Conservation (phyloP, 1,284 basidiomycete species). For the Ceratobasidium sp. region DNA sequence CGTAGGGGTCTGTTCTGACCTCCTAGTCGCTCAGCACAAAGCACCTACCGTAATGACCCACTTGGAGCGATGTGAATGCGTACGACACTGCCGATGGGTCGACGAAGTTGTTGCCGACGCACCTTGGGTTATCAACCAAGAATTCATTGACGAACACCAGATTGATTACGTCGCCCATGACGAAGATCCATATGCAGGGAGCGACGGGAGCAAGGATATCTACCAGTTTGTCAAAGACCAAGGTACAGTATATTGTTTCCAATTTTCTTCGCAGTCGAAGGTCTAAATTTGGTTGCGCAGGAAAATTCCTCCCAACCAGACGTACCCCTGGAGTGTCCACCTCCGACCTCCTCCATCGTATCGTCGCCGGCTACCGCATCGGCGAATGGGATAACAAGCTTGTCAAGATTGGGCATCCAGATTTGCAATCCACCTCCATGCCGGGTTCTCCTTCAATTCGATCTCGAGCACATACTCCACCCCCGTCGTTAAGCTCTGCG, state of each 20-base stretch:
- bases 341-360: conserved; percentile 79
- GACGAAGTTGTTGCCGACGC: conserved; percentile 95
- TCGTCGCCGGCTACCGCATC: conserved; percentile 81
- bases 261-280: not conserved
- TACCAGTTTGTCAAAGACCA: conserved; percentile 83
- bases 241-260: conserved; percentile 58
- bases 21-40: conserved; percentile 78
- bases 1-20: conserved; percentile 88
- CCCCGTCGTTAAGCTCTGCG: conserved; percentile 1
- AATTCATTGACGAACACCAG: conserved; percentile 80
- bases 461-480: conserved; percentile 21
- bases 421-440: conserved; percentile 59
- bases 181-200: conserved; percentile 78
- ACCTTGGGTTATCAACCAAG: conserved; percentile 89
- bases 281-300: conserved; percentile 52
- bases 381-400: conserved; percentile 91
- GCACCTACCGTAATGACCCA: conserved; percentile 85
- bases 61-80: conserved; percentile 88
- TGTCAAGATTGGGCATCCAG: conserved; percentile 80
- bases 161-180: conserved; percentile 99
- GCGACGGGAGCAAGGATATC: conserved; percentile 81
- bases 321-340: conserved; percentile 96
- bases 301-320: conserved; percentile 94
- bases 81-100: conserved; percentile 95
- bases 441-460: conserved; percentile 22